phyloP scores from a whole-genome alignment of 139 green algal species.

The Auxenochlorella pyrenoidosa region DNA sequence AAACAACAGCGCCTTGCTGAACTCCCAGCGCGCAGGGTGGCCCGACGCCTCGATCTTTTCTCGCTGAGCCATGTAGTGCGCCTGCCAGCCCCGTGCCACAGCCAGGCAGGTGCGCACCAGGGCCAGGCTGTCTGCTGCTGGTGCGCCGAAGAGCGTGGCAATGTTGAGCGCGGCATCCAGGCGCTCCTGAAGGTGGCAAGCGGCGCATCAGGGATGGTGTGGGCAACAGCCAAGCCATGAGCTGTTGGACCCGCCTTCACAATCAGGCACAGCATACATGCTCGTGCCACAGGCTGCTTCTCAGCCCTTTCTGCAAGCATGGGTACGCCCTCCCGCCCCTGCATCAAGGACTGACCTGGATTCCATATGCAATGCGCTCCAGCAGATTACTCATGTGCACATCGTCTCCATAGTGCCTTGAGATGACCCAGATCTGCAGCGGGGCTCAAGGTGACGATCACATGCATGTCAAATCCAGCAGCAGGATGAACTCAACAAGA shows the following conservation, averaged over 20 bases:
- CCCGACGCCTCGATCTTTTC: conserved; percentile 89
- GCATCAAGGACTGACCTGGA: conserved; percentile 69
- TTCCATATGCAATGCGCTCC: conserved; percentile 81
- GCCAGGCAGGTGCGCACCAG: conserved; percentile 17
- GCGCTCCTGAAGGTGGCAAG: background rate
- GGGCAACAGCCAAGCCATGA: background rate
- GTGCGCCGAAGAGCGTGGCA: background rate
- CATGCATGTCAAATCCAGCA: no score
- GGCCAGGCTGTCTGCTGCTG: background rate
- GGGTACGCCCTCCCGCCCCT: background rate
- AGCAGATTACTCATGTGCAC: conserved; percentile 90
- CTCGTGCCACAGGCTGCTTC: background rate
- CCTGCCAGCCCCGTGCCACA: conserved; percentile 84
- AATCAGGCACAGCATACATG: background rate
- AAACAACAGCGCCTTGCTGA: conserved; percentile 89
- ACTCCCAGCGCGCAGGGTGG: conserved; percentile 92
- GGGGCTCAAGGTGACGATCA: no score
- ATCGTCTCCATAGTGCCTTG: conserved; percentile 85
- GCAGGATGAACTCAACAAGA: no score
- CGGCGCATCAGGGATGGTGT: background rate
- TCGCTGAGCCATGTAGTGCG: conserved; percentile 61
- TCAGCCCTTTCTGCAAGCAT: background rate
- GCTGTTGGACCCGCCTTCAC: no score
- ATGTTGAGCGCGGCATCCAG: conserved; percentile 15
- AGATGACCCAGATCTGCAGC: conserved; percentile 93